These are phyloP conservation scores for Xylaria telfairii DNA, from an alignment of 495 filamentous ascomycete species.

Conservation along the genomic window DNA sequence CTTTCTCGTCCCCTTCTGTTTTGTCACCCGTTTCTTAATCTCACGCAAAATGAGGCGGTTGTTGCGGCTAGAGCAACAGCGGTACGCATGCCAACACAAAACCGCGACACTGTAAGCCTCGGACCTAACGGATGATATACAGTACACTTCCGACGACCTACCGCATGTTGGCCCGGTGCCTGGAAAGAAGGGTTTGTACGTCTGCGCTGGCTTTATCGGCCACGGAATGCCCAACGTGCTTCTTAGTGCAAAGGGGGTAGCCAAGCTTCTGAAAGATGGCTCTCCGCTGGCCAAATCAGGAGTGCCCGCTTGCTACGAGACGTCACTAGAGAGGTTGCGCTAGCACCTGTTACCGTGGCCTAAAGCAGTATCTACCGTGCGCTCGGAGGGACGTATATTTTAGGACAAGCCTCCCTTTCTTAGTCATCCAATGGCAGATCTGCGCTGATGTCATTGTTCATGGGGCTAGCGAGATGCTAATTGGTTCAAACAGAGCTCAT, in stretches of 20 bases:
- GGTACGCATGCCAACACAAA: not conserved
- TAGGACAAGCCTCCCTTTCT: not conserved
- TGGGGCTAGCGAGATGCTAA: not conserved
- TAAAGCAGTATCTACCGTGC: not conserved
- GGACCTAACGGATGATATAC: not conserved
- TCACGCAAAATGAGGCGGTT: not conserved
- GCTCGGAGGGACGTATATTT: not conserved
- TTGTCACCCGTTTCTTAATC: not conserved
- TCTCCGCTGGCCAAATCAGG: constrained; percentile 46
- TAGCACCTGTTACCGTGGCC: not conserved
- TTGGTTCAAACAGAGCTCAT: not conserved
- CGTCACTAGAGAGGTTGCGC: constrained; percentile 40
- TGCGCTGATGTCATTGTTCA: constrained; percentile 24
- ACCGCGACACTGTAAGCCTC: not conserved
- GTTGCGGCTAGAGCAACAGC: not conserved
- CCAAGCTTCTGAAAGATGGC: constrained; percentile 48
- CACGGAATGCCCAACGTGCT: constrained; percentile 60
- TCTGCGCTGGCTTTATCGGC: constrained; percentile 57
- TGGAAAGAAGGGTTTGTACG: constrained; percentile 46
- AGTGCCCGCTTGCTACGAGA: constrained; percentile 49
- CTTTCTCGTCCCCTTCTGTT: not conserved
- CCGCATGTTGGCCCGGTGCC: constrained; percentile 57
- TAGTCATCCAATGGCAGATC: constrained; percentile 3
- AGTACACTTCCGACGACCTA: constrained; percentile 47
- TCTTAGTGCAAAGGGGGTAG: constrained; percentile 52